phyloP scores from a whole-genome alignment of 805 yeast genomes.

The Saturnispora besseyi region DNA sequence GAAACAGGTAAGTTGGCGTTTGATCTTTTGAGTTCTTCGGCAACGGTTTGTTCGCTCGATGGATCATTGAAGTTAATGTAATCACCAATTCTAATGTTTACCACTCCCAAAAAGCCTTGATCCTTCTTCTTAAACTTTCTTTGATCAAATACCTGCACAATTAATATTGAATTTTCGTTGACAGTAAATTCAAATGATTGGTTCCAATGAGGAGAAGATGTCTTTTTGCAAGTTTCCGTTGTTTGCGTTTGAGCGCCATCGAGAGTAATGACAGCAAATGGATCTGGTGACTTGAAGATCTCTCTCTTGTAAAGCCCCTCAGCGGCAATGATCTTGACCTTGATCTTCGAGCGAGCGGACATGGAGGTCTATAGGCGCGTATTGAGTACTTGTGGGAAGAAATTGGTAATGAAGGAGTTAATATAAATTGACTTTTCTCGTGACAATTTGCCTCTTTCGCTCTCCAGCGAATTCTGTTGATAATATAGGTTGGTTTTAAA shows the following conservation, averaged over 20 bases:
- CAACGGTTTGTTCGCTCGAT: constrained; percentile 70
- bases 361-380: background rate
- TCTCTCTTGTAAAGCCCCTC: constrained; percentile 94
- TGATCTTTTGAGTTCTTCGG: constrained; percentile 84
- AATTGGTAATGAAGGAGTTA: background rate
- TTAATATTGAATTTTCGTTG: constrained; percentile 73
- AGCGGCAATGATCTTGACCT: constrained; percentile 83
- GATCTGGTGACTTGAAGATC: constrained; percentile 93
- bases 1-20: constrained; percentile 89
- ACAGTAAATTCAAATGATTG: constrained; percentile 76
- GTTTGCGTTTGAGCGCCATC: constrained; percentile 96
- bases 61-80: constrained; percentile 55
- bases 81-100: constrained; percentile 83
- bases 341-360: constrained; percentile 29
- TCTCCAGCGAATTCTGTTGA: background rate
- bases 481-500: background rate
- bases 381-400: background rate
- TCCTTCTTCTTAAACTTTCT: constrained; percentile 96
- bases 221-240: constrained; percentile 87
- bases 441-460: constrained; percentile 1
- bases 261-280: constrained; percentile 95
- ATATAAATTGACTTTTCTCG: background rate
- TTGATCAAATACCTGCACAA: constrained; percentile 93
- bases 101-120: constrained; percentile 96
- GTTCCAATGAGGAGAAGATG: constrained; percentile 97